phyloP scores from a whole-genome alignment of 2,329 filamentous ascomycete genomes.

The Ophiostoma quercus region DNA sequence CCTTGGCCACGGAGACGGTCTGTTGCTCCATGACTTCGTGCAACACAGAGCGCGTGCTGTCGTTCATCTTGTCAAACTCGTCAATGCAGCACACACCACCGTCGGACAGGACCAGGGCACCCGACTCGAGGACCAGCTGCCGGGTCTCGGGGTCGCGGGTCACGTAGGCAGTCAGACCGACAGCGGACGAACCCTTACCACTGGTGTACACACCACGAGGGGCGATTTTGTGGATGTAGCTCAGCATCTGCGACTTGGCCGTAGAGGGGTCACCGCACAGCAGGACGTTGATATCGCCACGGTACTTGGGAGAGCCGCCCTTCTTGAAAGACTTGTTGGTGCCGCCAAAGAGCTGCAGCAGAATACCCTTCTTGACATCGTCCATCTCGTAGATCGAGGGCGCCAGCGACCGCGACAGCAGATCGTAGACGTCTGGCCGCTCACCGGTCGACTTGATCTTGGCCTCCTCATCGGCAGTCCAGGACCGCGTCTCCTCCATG shows the following conservation, averaged over 20 bases:
- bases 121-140: constrained; percentile 74
- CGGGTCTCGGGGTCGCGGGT: constrained; percentile 75
- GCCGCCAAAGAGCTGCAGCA: constrained; percentile 92
- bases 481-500: constrained; percentile 76
- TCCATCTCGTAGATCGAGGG: constrained; percentile 98
- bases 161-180: constrained; percentile 75
- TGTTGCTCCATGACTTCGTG: constrained; percentile 89
- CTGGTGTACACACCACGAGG: constrained; percentile 80
- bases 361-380: constrained; percentile 96
- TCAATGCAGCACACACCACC: constrained; percentile 81
- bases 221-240: constrained; percentile 96
- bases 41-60: constrained; percentile 70
- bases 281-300: constrained; percentile 95
- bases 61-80: constrained; percentile 83
- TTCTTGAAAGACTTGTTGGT: constrained; percentile 98
- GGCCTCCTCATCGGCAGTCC: constrained; percentile 79
- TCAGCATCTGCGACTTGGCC: constrained; percentile 87
- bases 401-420: constrained; percentile 82
- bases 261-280: constrained; percentile 97
- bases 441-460: constrained; percentile 78
- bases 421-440: constrained; percentile 84
- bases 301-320: constrained; percentile 88
- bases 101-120: constrained; percentile 71
- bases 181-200: constrained; percentile 73
- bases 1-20: constrained; percentile 79